A percentile compares a stretch with the other conserved stretches of the same genome.
Evolutionary conservation across 2,329 filamentous ascomycete genomes (phyloP).

Genomic region (Bisporella sp.): DNA sequence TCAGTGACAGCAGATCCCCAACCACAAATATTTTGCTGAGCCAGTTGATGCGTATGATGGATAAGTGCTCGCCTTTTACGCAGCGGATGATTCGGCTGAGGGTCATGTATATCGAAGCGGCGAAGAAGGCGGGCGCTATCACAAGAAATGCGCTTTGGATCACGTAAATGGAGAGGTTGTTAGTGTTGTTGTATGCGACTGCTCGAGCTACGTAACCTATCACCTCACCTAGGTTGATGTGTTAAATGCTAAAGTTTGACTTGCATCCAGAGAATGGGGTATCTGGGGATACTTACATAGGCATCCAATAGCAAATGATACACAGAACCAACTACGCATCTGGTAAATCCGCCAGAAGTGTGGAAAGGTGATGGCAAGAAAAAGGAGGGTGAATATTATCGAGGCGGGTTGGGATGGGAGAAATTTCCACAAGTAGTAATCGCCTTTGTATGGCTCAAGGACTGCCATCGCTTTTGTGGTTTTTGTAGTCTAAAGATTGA

Average conservation of each 20-base stretch:
- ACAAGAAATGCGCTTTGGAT: constrained; percentile 30
- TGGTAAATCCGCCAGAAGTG: constrained; percentile 25
- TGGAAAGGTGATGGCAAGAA: constrained; percentile 18
- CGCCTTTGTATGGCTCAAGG: constrained; percentile 17
- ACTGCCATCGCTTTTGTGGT: too few species aligned
- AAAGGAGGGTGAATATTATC: constrained; percentile 31
- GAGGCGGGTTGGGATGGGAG: constrained; percentile 37
- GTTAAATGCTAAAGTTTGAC: too few species aligned
- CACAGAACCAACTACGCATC: constrained; percentile 24
- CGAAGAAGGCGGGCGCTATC: constrained; percentile 33
- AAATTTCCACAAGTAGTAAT: constrained; percentile 37
- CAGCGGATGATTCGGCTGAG: constrained; percentile 20
- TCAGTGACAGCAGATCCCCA: constrained; percentile 46
- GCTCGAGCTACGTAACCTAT: constrained; percentile 30
- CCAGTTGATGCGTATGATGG: constrained; percentile 33
- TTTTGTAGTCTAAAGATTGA: too few species aligned
- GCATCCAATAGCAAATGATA: constrained; percentile 31
- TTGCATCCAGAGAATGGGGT: too few species aligned
- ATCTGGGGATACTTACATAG: constrained; percentile 25
- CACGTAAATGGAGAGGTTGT: constrained; percentile 24
- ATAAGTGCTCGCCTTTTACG: constrained; percentile 29
- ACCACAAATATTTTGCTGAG: constrained; percentile 48
- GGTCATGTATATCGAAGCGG: constrained; percentile 29
- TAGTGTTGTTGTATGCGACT: constrained; percentile 15
- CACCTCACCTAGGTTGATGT: constrained; percentile 27